Evolutionary conservation across 352 stramenopile species (phyloP), one percentile per base, ranked within the genome.

Genomic region (Globisporangium emineosum): DNA sequence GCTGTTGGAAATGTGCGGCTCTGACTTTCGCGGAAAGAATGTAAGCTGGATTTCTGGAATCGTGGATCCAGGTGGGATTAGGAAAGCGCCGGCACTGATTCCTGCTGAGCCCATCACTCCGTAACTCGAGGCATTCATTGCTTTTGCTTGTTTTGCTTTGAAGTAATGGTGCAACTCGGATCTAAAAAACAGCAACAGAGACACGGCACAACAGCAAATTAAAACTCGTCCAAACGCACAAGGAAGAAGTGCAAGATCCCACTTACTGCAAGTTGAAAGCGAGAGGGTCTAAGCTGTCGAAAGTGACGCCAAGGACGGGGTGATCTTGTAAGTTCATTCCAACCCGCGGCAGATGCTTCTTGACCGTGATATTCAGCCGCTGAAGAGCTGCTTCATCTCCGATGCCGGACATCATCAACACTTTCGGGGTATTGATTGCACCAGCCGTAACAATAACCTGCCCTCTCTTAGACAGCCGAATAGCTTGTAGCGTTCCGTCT

Each of bases 291-390:
- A 73, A 55, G 27, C 71, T 78, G 62, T 83, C 62, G 62, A 91
- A 96, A n/a, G 75, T 76, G 57, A 97, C 72, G 5, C 76, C 86
- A 6, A 97, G 65, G 30, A 89, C 89, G 5, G 87, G 89, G 53
- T 97, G 90, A 60, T 97, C 90, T 60, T 97, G 89, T 17, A 97
- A 66, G 60, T 97, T 97, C 76, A 87, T 90, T 4, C 91, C 91
- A 2, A 97, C 88, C 15, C 77, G 80, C 23, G 86, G 61, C 12
- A 94, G 67, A 51, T 91, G 73, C 13, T 91, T 89, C 54, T 86
- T 83, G 15, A 86, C 68, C 0, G 75, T 73, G 30, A 96, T 62
- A 0, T 70, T 72, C 19, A 79, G 67, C 12, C 74, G 64, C 12
- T 75, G 50, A 2, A 96, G 81, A 23, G 69, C 70, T 21, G 72